Percentiles rank a stretch among this genome's conserved stretches.
These are phyloP conservation scores for Leptographium radiaticola DNA, from an alignment of 2,329 filamentous ascomycete species.

Conservation along the genomic window DNA sequence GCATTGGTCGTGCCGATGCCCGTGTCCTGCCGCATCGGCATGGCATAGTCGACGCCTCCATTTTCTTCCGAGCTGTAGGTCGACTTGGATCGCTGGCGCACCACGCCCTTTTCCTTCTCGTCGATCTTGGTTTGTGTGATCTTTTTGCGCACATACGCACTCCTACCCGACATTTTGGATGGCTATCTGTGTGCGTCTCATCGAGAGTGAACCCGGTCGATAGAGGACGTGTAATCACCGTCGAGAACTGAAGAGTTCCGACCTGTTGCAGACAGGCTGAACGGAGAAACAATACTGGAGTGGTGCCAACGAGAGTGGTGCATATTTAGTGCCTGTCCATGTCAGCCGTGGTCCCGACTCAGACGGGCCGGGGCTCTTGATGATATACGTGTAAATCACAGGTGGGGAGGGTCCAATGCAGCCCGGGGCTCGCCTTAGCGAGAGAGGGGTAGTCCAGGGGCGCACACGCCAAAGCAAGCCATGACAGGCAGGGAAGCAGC, in stretches of 20 bases:
- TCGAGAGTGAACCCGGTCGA: neutral
- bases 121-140: constrained; percentile 33
- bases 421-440: neutral
- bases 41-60: constrained; percentile 24
- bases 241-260: neutral
- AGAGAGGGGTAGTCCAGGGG: neutral
- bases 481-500: neutral
- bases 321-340: neutral
- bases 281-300: neutral
- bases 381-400: neutral
- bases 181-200: neutral
- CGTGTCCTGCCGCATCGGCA: constrained; percentile 23
- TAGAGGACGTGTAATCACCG: too few relatives aligned
- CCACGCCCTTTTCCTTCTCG: constrained; percentile 14
- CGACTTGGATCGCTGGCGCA: constrained; percentile 23
- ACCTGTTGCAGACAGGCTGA: neutral
- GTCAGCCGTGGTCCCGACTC: neutral
- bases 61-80: constrained; percentile 25
- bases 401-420: neutral
- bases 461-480: neutral
- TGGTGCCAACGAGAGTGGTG: neutral
- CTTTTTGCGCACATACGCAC: constrained; percentile 46
- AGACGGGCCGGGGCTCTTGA: neutral
- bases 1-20: constrained; percentile 30
- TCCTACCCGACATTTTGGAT: constrained; percentile 43